Percentiles rank a stretch among this genome's conserved stretches.
Evolutionary conservation across 2,329 filamentous ascomycete species (phyloP).

Genomic region (Diaporthe aspalathi): DNA sequence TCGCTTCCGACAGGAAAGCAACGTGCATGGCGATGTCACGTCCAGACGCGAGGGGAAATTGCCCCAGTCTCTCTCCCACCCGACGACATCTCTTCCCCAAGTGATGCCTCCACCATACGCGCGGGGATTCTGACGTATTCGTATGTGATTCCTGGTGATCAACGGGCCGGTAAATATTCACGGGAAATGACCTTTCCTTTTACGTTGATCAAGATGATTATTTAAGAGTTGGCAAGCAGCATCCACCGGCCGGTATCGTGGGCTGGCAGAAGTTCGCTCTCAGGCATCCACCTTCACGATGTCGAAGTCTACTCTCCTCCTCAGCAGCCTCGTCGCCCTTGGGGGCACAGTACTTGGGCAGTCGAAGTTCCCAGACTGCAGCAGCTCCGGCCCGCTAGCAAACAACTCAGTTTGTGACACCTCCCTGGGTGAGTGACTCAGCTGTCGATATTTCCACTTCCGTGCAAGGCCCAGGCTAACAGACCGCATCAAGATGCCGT

Average conservation of each 20-base stretch:
- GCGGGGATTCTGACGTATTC: constrained; percentile 13
- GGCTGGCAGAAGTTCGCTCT: not conserved
- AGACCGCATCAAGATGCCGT: constrained; percentile 9
- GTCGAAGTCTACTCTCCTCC: constrained; percentile 19
- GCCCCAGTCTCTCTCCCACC: not conserved
- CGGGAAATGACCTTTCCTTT: not conserved
- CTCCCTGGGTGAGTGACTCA: constrained; percentile 7
- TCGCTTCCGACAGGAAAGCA: constrained; percentile 7
- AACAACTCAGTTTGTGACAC: constrained; percentile 37
- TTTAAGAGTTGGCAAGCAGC: not conserved
- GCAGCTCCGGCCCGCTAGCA: constrained; percentile 30
- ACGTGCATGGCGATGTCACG: constrained; percentile 10
- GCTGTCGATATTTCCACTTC: no score
- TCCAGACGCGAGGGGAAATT: constrained; percentile 2
- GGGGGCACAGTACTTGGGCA: constrained; percentile 11
- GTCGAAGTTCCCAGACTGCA: constrained; percentile 37
- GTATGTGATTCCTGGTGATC: not conserved
- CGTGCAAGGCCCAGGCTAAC: not conserved
- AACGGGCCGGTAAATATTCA: not conserved
- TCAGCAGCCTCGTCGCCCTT: not conserved
- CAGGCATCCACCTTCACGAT: not conserved
- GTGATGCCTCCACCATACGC: constrained; percentile 11
- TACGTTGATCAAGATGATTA: not conserved
- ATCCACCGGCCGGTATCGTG: not conserved
- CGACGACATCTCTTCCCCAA: constrained; percentile 3